Evolutionary conservation across 2,329 filamentous ascomycete genomes (phyloP).

Genomic region (Diplodia mutila): DNA sequence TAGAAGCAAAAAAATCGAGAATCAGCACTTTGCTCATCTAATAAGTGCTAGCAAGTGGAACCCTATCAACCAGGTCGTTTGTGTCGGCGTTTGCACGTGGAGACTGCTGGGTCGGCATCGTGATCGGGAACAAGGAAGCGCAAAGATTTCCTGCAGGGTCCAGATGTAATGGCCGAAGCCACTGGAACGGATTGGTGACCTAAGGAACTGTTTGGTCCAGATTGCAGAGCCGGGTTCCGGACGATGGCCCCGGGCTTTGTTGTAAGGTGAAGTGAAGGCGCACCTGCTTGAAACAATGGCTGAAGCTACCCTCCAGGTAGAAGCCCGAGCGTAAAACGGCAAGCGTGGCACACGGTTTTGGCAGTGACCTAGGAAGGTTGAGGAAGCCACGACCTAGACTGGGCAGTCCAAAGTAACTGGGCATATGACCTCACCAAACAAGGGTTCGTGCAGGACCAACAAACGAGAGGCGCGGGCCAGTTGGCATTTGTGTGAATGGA

Average conservation of each 20-base stretch:
- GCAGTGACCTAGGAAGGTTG: not conserved
- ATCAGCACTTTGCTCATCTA: not conserved
- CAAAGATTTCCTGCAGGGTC: not conserved
- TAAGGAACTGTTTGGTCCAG: not conserved
- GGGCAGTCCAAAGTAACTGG: not conserved
- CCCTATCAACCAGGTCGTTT: not conserved
- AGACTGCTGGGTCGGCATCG: not conserved
- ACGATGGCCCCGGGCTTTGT: not conserved
- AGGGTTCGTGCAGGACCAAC: not conserved
- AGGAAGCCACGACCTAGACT: not conserved
- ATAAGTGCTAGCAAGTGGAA: not conserved
- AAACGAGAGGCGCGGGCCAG: too few species aligned
- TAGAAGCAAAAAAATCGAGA: constrained; percentile 35
- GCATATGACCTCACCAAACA: too few species aligned
- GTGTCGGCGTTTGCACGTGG: accelerated
- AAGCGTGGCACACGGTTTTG: not conserved
- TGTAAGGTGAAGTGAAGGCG: not conserved
- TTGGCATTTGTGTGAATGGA: not conserved
- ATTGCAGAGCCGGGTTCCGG: not conserved
- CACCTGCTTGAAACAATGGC: not conserved
- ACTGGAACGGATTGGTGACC: not conserved
- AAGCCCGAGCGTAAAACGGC: not conserved
- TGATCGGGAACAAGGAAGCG: not conserved
- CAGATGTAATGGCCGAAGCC: not conserved
- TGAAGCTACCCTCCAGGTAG: not conserved